These are phyloP conservation scores for Fusarium liriodendri DNA, from an alignment of 2,329 filamentous ascomycete genomes.

Conservation along the genomic window DNA sequence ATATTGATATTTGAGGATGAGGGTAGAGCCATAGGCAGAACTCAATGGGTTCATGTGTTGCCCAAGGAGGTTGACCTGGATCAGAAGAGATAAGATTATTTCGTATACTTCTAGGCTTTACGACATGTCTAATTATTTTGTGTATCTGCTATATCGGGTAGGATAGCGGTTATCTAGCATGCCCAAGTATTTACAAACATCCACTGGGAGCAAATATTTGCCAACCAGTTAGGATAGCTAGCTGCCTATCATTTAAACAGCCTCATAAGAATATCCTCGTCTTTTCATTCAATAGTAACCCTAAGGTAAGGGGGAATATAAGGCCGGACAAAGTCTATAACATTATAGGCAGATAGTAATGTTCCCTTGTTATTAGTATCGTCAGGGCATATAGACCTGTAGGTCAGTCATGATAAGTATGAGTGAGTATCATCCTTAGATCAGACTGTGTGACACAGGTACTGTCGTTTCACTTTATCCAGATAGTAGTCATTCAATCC, in stretches of 20 bases:
- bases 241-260: not conserved
- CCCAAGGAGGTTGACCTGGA: not conserved
- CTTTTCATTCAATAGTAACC: not conserved
- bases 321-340: not conserved
- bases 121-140: not conserved
- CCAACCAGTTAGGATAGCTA: not conserved
- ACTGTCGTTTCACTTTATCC: not conserved
- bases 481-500: not conserved
- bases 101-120: not conserved
- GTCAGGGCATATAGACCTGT: not conserved
- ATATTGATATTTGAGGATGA: conserved; percentile 7
- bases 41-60: conserved; percentile 22
- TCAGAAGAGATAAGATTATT: not conserved
- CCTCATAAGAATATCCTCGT: not conserved
- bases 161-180: not conserved
- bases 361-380: not conserved
- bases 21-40: not conserved
- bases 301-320: not conserved
- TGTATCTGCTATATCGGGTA: not conserved
- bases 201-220: not conserved
- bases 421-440: not conserved
- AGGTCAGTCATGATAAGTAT: not conserved
- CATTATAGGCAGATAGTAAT: not conserved
- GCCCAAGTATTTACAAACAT: not conserved
- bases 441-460: not conserved